A percentile compares a stretch with the other conserved stretches of the same genome.
Evolutionary conservation across 306 rosid species (phyloP).

Genomic region (Pterocarpus santalinus): DNA sequence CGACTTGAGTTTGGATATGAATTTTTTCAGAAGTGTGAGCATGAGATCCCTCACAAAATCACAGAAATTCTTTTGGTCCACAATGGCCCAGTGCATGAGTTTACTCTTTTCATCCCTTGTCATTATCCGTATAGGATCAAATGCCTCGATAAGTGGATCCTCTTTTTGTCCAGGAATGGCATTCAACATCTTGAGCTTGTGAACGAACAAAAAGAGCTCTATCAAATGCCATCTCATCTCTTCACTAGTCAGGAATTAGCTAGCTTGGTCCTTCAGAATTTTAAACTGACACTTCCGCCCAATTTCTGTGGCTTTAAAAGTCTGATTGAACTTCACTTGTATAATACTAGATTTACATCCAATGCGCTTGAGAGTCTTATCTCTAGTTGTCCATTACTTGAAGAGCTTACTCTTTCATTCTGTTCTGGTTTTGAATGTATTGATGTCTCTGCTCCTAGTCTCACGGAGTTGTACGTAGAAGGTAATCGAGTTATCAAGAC

Average conservation of each 20-base stretch:
- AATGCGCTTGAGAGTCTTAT: slow-evolving; percentile 22
- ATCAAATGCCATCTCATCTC: slow-evolving; percentile 11
- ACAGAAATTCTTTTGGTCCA: slow-evolving; percentile 5
- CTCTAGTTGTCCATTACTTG: slow-evolving; percentile 8
- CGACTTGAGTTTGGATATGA: background rate
- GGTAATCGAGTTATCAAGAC: background rate
- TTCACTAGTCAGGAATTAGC: slow-evolving; percentile 22
- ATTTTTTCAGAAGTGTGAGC: background rate
- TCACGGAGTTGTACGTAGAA: background rate
- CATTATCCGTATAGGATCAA: background rate
- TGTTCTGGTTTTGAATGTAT: slow-evolving; percentile 25
- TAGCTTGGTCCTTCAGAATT: background rate
- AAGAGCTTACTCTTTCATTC: background rate
- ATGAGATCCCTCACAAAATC: background rate
- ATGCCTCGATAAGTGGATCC: slow-evolving; percentile 17
- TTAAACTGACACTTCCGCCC: background rate
- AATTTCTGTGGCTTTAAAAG: slow-evolving; percentile 28
- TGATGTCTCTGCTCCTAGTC: slow-evolving; percentile 22
- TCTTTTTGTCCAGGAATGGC: slow-evolving; percentile 21
- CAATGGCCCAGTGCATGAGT: background rate
- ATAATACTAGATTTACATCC: background rate
- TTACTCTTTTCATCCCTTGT: background rate
- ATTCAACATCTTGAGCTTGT: background rate
- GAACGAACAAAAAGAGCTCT: background rate
- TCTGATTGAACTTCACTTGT: background rate